Conservation (phyloP, 805 yeast genomes). For the Sungouiella thailandica region DNA sequence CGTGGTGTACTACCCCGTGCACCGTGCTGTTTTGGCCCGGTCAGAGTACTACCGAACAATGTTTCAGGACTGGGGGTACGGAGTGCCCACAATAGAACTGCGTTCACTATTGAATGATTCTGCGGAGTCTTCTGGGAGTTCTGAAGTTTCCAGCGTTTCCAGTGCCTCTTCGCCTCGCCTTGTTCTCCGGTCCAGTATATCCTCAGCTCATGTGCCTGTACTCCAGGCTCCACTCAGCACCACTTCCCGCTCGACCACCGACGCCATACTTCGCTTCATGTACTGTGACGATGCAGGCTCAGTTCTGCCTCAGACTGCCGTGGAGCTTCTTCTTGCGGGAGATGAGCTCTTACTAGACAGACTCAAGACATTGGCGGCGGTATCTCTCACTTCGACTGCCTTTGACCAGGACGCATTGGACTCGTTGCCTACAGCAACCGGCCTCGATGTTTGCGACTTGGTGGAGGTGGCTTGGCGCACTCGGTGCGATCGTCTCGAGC, state of each 20-base stretch:
- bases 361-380: slow-evolving; percentile 60
- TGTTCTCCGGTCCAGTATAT: slow-evolving; percentile 3
- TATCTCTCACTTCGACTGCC: slow-evolving; percentile 34
- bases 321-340: slow-evolving; percentile 55
- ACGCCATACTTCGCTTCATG: slow-evolving; percentile 48
- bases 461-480: slow-evolving; percentile 66
- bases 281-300: slow-evolving; percentile 53
- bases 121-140: too few species aligned
- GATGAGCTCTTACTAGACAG: slow-evolving; percentile 59
- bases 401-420: slow-evolving; percentile 17
- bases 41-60: slow-evolving; percentile 61
- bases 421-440: slow-evolving; percentile 16
- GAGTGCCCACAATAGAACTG: too few species aligned
- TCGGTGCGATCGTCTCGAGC: slow-evolving; percentile 59
- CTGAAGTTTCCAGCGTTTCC: slow-evolving; percentile 27
- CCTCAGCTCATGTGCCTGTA: slow-evolving; percentile 10
- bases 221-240: slow-evolving; percentile 11
- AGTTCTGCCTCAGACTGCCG: slow-evolving; percentile 45
- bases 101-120: too few species aligned
- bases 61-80: too few species aligned
- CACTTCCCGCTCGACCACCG: slow-evolving; percentile 31
- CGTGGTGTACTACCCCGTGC: slow-evolving; percentile 51
- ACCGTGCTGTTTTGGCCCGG: slow-evolving; percentile 54
- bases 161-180: not conserved
- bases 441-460: slow-evolving; percentile 49